phyloP scores from a whole-genome alignment of 2,329 filamentous ascomycete species.

The Exutisphaerella laricina region DNA sequence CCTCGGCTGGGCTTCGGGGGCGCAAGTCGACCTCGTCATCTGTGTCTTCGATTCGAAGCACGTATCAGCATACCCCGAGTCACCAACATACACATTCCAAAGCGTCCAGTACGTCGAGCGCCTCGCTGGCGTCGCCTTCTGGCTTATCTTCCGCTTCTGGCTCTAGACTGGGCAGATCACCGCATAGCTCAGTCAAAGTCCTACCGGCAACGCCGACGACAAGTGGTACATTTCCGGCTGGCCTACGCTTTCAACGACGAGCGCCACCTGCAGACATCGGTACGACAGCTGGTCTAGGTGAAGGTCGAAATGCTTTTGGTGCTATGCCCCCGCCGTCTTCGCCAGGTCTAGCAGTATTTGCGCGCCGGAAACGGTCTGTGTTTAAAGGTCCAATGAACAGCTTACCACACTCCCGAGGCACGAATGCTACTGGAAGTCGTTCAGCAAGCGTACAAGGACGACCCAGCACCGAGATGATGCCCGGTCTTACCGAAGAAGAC shows the following conservation, averaged over 20 bases:
- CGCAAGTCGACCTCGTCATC: constrained; percentile 95
- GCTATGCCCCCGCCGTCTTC: constrained; percentile 45
- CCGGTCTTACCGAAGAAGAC: constrained; percentile 38
- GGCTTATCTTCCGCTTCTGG: constrained; percentile 49
- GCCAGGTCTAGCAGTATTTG: constrained; percentile 63
- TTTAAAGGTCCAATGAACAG: constrained; percentile 75
- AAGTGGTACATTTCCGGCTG: constrained; percentile 67
- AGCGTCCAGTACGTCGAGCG: constrained; percentile 84
- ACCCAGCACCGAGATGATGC: constrained; percentile 68
- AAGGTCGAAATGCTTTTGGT: constrained; percentile 23
- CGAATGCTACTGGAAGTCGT: constrained; percentile 21
- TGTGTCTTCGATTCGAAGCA: constrained; percentile 84
- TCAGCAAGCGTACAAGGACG: constrained; percentile 60
- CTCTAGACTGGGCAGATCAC: constrained; percentile 61
- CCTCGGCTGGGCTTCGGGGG: constrained; percentile 76
- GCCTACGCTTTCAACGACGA: constrained; percentile 60
- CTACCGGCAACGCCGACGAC: constrained; percentile 85
- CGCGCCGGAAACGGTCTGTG: constrained; percentile 71
- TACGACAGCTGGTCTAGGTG: constrained; percentile 25
- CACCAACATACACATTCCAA: constrained; percentile 80
- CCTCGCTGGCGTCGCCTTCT: constrained; percentile 52
- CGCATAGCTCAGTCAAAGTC: constrained; percentile 91
- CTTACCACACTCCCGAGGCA: constrained; percentile 23
- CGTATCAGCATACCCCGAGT: constrained; percentile 68
- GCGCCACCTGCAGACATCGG: constrained; percentile 31